Evolutionary conservation across 208 protist genomes (phyloP).

Genomic region (Trypanosoma brucei): DNA sequence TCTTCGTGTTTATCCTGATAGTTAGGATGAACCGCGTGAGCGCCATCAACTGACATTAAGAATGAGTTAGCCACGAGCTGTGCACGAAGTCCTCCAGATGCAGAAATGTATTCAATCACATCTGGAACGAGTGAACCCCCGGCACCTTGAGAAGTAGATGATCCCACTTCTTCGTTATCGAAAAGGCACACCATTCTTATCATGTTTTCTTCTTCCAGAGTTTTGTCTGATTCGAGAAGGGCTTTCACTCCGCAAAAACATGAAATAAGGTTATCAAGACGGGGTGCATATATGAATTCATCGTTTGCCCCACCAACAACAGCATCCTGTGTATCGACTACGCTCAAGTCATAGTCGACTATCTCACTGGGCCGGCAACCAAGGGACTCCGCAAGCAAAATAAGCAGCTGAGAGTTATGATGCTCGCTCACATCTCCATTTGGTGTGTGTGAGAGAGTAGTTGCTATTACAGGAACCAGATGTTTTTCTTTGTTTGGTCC

Average conservation of each 20-base stretch:
- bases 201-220: conserved; percentile 64
- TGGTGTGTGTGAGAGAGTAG: conserved; percentile 25
- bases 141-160: conserved; percentile 67
- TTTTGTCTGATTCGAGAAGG: conserved; percentile 34
- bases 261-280: conserved; percentile 95
- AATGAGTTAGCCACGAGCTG: conserved; percentile 88
- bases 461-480: conserved; percentile 89
- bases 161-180: conserved; percentile 91
- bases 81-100: conserved; percentile 27
- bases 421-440: conserved; percentile 12
- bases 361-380: conserved; percentile 78
- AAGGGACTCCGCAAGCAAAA: conserved; percentile 57
- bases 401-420: conserved; percentile 78
- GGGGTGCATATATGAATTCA: conserved; percentile 95
- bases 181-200: conserved; percentile 86
- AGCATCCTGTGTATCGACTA: conserved; percentile 92
- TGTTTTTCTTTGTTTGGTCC: conserved; percentile 95
- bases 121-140: conserved; percentile 69
- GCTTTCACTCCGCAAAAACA: conserved; percentile 92
- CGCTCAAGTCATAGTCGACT: conserved; percentile 93
- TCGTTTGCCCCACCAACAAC: conserved; percentile 87
- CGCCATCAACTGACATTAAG: conserved; percentile 94
- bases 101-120: conserved; percentile 67
- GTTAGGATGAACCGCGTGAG: conserved; percentile 96
- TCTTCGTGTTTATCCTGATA: conserved; percentile 93